Conservation (phyloP, 2,329 filamentous ascomycete species). For the Microcera coccophila region DNA sequence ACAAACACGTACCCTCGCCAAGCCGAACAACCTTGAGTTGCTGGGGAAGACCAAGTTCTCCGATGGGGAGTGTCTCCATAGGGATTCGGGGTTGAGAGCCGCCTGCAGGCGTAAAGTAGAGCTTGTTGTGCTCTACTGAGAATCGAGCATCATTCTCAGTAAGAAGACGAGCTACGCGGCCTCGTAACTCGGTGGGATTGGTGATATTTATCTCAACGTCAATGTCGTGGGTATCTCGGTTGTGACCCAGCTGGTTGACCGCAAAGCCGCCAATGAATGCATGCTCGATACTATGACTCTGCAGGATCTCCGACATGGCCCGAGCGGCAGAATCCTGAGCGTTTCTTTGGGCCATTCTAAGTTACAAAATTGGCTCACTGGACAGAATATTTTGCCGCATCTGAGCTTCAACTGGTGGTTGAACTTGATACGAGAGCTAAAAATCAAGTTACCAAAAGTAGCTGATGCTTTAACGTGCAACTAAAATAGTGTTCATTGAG, state of each 20-base stretch:
- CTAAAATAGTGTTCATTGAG: no score
- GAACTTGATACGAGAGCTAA: no score
- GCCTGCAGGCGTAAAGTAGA: neutral
- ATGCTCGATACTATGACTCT: neutral
- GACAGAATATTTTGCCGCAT: no score
- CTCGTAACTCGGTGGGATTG: neutral
- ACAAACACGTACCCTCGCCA: neutral
- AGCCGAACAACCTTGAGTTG: neutral
- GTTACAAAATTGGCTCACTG: no score
- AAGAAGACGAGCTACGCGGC: neutral
- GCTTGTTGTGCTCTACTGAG: neutral
- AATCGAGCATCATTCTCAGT: neutral
- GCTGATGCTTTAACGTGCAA: no score
- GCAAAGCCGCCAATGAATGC: neutral
- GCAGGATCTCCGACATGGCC: neutral
- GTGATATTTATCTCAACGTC: neutral
- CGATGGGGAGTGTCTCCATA: neutral
- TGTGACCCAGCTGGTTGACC: neutral
- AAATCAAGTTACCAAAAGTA: no score
- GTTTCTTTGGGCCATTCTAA: neutral
- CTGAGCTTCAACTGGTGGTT: no score
- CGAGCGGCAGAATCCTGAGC: neutral
- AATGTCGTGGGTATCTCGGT: neutral
- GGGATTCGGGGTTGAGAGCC: neutral
- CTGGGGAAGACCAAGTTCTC: neutral